A percentile compares a stretch with the other conserved stretches of the same genome.
These are phyloP conservation scores for Hypoxylon lienhwacheense DNA, from an alignment of 495 filamentous ascomycete genomes.

Conservation along the genomic window DNA sequence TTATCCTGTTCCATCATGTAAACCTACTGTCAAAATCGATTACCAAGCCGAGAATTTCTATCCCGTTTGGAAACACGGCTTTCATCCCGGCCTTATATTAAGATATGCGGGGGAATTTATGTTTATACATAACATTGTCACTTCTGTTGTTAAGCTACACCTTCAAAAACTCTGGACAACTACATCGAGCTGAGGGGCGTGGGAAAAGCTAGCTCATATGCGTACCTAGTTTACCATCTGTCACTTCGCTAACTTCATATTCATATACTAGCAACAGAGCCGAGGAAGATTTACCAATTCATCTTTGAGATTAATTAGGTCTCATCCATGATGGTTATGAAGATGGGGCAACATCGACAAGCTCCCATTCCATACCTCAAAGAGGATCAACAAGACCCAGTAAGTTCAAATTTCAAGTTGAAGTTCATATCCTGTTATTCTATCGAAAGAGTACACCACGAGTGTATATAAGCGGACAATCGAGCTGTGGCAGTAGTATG, in stretches of 20 bases:
- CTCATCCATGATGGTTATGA: constrained; percentile 35
- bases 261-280: constrained; percentile 13
- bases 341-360: constrained; percentile 41
- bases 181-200: constrained; percentile 17
- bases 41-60: not conserved
- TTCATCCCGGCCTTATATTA: constrained; percentile 21
- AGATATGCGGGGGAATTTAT: constrained; percentile 29
- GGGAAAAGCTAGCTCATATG: constrained; percentile 8
- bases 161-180: constrained; percentile 19
- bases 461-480: constrained; percentile 30
- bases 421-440: not conserved
- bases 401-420: constrained; percentile 31
- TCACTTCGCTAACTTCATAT: constrained; percentile 24
- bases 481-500: constrained; percentile 14
- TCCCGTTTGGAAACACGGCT: constrained; percentile 10
- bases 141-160: constrained; percentile 15
- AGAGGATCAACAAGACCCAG: constrained; percentile 36
- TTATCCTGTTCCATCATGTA: constrained; percentile 6
- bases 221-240: constrained; percentile 13
- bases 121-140: constrained; percentile 9
- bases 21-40: constrained; percentile 8
- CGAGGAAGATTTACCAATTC: constrained; percentile 11
- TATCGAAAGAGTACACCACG: constrained; percentile 21
- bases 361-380: constrained; percentile 36
- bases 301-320: not conserved